Percentiles rank a stretch among this genome's conserved stretches.
Conservation (phyloP, 73 alveolate genomes). For the Paramecium biaurelia region DNA sequence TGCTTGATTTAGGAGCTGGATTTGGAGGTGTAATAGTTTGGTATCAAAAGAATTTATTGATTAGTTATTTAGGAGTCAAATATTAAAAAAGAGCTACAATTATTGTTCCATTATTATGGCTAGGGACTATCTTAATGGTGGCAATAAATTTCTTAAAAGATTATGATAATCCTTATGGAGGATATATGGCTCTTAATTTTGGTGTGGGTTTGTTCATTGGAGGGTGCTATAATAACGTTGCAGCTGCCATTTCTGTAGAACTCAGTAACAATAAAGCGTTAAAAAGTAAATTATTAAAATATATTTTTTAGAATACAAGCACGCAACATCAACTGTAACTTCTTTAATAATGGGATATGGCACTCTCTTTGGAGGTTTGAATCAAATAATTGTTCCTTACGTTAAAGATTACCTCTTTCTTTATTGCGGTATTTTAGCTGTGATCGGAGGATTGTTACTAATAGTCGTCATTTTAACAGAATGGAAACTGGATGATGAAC, state of each 20-base stretch:
- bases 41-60: background rate
- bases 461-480: background rate
- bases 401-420: background rate
- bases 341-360: slow-evolving; percentile 33
- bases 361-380: slow-evolving; percentile 3
- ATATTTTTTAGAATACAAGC: background rate
- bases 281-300: background rate
- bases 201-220: background rate
- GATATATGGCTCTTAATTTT: background rate
- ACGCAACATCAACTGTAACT: background rate
- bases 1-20: slow-evolving; percentile 19
- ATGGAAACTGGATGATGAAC: background rate
- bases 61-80: background rate
- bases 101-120: slow-evolving; percentile 4
- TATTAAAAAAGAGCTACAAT: background rate
- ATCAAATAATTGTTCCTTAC: background rate
- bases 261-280: slow-evolving; percentile 28
- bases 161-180: background rate
- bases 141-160: background rate
- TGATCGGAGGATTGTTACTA: background rate
- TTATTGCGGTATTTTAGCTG: slow-evolving; percentile 7
- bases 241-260: slow-evolving; percentile 38
- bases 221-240: slow-evolving; percentile 24
- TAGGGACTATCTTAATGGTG: slow-evolving; percentile 39
- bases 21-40: slow-evolving; percentile 19